Conservation (phyloP, 2,329 filamentous ascomycete species). For the Xenoacremonium recifei region DNA sequence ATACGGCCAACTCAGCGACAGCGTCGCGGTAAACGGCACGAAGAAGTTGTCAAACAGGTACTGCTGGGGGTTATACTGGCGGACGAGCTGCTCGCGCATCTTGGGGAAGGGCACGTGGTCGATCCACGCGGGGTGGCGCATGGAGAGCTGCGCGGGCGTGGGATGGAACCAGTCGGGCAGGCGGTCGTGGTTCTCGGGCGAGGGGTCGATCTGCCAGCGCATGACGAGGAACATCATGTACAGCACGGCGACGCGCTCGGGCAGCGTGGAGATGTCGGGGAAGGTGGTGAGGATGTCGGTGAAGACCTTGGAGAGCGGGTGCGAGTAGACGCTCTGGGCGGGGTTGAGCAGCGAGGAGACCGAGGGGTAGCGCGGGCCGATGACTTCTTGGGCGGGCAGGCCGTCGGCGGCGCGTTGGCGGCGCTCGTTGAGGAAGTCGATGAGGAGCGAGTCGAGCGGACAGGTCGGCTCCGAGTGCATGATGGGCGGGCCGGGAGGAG, state of each 20-base stretch:
- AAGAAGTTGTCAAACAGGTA: constrained; percentile 80
- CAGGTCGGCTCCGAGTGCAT: constrained; percentile 69
- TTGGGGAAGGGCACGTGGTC: constrained; percentile 78
- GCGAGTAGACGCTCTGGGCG: constrained; percentile 57
- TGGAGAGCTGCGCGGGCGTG: constrained; percentile 61
- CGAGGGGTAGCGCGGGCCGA: constrained; percentile 77
- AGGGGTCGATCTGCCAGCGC: constrained; percentile 81
- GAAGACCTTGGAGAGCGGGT: constrained; percentile 80
- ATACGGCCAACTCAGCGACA: constrained; percentile 84
- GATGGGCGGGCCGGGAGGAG: too few species aligned
- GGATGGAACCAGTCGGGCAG: constrained; percentile 74
- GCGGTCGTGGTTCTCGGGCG: constrained; percentile 74
- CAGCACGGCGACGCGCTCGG: constrained; percentile 78
- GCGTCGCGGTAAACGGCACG: constrained; percentile 72
- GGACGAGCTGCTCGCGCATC: constrained; percentile 68
- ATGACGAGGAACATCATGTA: constrained; percentile 87
- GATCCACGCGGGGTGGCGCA: constrained; percentile 75
- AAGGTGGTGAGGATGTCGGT: constrained; percentile 85
- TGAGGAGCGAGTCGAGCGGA: constrained; percentile 73
- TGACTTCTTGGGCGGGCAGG: constrained; percentile 60
- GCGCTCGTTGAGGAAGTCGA: constrained; percentile 74
- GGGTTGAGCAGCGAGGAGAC: constrained; percentile 78
- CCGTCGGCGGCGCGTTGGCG: constrained; percentile 66
- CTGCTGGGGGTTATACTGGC: constrained; percentile 43
- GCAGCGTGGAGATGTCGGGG: constrained; percentile 72